Percentiles rank a stretch among this genome's conserved stretches.
Evolutionary conservation across 2,329 filamentous ascomycete genomes (phyloP).

Genomic region (Aphanoascus verrucosus): DNA sequence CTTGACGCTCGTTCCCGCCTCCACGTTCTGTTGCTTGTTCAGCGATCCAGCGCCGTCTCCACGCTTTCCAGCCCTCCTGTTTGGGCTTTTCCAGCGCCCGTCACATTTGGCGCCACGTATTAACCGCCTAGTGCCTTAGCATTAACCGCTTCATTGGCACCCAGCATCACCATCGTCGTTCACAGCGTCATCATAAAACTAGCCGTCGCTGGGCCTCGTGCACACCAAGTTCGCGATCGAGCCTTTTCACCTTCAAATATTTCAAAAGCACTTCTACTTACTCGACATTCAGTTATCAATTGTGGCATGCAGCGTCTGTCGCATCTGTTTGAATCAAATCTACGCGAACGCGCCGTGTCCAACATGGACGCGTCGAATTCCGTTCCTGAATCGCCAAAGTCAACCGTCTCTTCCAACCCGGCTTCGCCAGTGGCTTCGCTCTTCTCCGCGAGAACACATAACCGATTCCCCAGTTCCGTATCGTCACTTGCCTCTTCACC

Average conservation of each 20-base stretch:
- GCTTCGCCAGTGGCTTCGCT: conserved; percentile 33
- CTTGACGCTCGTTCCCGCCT: conserved; percentile 5
- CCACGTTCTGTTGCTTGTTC: neutral
- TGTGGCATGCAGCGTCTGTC: conserved; percentile 27
- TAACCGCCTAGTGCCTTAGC: neutral
- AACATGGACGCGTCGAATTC: conserved; percentile 19
- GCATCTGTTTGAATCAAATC: conserved; percentile 27
- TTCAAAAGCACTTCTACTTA: neutral
- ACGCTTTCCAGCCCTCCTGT: conserved; percentile 6
- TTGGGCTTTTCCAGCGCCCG: conserved; percentile 1
- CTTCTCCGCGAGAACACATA: conserved; percentile 31
- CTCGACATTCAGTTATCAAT: neutral
- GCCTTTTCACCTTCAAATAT: neutral
- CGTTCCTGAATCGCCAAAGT: conserved; percentile 25
- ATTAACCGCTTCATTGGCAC: conserved; percentile 6
- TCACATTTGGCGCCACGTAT: conserved; percentile 10
- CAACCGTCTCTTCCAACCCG: conserved; percentile 28
- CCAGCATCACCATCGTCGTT: neutral
- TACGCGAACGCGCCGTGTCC: conserved; percentile 23
- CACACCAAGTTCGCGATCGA: neutral
- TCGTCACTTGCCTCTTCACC: conserved; percentile 61
- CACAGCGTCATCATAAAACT: neutral
- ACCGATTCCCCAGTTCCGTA: conserved; percentile 51
- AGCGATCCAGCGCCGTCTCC: conserved; percentile 3
- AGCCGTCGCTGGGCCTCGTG: neutral